Base-by-base conservation (phyloP, 768 basidiomycete genomes). In the Fistulinella prunicolor region DNA sequence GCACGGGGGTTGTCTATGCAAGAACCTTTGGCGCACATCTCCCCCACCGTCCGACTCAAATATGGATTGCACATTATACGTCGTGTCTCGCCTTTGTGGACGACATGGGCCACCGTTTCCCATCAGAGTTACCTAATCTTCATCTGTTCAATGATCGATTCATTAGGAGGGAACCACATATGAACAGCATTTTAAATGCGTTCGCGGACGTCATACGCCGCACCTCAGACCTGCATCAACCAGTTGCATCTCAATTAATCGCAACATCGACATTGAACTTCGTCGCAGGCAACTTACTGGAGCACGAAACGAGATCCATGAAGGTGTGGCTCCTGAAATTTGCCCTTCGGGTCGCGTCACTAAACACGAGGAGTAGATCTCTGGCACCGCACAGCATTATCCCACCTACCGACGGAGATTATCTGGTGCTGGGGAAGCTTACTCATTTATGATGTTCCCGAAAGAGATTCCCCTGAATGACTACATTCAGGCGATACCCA, bases 401-500 rank as follows among this genome's bases (percentile, higher is more conserved):
- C 55, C 69, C 0, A 53, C 53, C 19, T 69, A 59, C 38, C 51
- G 53, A 17, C 56, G 61, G 4, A 51, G 51, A 16, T 9, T 61
- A 50, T 70, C 71, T 16, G 73, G 72, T 0, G 55, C 63, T 9
- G 55, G 61, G 0, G 69, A 72, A 42, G 61, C 69, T 0, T 77
- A 68, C 35, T 54, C 56, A 3, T 57, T 70, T 41, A 67, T 71
- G 58, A 61, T 65, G 10, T 77, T 73, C 46, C 65, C 69, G 8
- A 35, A 48, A 4, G 57, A 64, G 3, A 43, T 72, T 8, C 67
- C 69, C 4, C 26, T 72, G 12, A 49, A 53, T 21, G 49, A 60
- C 6, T 75, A 72, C 38, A 59, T 69, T 20, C 73, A 74, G 44
- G 64, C 66, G 16, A 51, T 76, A 30, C 73, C 72, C 1, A 70